phyloP scores from a whole-genome alignment of 2,329 filamentous ascomycete genomes.

The Thielaviopsis musarum region DNA sequence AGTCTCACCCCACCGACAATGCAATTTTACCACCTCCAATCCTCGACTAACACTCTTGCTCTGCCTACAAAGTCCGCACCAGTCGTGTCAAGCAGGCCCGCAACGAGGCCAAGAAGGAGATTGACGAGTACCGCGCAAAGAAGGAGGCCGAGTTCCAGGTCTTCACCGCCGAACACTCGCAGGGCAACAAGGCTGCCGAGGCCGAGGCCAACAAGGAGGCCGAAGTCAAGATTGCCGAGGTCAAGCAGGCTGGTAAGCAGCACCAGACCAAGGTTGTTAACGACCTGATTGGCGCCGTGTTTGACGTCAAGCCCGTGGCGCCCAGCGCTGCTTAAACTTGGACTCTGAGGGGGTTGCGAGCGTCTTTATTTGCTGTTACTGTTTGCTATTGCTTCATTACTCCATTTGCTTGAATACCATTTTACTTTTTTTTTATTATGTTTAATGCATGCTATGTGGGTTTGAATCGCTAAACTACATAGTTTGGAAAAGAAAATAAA shows the following conservation, averaged over 20 bases:
- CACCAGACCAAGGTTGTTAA: constrained; percentile 64
- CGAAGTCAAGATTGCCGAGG: constrained; percentile 66
- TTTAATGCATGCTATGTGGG: not conserved
- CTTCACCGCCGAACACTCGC: constrained; percentile 87
- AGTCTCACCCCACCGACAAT: not conserved
- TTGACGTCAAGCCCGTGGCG: constrained; percentile 59
- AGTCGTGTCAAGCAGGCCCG: constrained; percentile 95
- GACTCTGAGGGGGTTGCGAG: not conserved
- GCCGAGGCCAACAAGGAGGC: constrained; percentile 64
- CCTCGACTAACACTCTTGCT: not conserved
- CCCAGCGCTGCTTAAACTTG: constrained; percentile 16
- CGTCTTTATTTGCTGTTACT: not conserved
- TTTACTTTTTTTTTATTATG: constrained; percentile 15
- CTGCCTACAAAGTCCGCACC: constrained; percentile 43
- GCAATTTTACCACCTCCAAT: too few relatives aligned
- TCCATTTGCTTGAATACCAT: constrained; percentile 5
- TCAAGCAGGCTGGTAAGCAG: constrained; percentile 64
- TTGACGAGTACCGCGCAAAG: constrained; percentile 72
- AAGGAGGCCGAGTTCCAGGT: constrained; percentile 94
- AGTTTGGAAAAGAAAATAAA: not conserved
- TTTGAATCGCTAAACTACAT: not conserved
- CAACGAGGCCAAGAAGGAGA: constrained; percentile 93
- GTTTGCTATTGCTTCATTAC: constrained; percentile 1
- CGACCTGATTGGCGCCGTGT: constrained; percentile 70
- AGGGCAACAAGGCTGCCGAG: constrained; percentile 70